phyloP scores from a whole-genome alignment of 2,329 filamentous ascomycete genomes.

The Cryphonectria parasitica region DNA sequence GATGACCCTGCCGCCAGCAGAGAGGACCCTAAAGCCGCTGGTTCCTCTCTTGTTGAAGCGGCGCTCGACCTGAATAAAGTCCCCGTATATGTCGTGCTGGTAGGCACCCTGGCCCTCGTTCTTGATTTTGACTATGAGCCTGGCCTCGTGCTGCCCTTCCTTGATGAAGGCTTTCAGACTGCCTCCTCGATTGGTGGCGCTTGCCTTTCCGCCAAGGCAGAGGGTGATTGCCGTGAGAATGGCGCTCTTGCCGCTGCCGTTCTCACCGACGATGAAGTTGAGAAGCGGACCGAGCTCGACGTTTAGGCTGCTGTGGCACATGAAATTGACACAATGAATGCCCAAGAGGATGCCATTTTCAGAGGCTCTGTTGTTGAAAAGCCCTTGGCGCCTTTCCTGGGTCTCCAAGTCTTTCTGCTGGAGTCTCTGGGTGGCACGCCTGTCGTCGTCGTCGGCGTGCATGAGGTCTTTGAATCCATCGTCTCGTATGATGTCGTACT shows the following conservation, averaged over 20 bases:
- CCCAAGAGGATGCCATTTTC: conserved; percentile 87
- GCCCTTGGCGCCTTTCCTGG: conserved; percentile 46
- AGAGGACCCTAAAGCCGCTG: conserved; percentile 88
- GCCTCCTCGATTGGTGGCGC: conserved; percentile 87
- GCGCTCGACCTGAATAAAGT: conserved; percentile 87
- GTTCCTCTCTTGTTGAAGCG: conserved; percentile 76
- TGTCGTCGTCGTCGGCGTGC: conserved; percentile 62
- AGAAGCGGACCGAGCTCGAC: conserved; percentile 90
- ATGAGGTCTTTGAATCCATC: conserved; percentile 61
- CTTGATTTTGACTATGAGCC: conserved; percentile 83
- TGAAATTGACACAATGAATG: conserved; percentile 89
- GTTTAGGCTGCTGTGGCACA: conserved; percentile 86
- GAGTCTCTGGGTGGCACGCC: conserved; percentile 67
- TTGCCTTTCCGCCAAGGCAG: conserved; percentile 93
- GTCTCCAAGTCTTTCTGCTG: conserved; percentile 33
- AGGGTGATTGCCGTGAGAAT: conserved; percentile 90
- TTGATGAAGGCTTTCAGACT: conserved; percentile 90
- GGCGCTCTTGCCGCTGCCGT: conserved; percentile 96
- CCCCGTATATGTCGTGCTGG: conserved; percentile 78
- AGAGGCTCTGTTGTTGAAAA: conserved; percentile 69
- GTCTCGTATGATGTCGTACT: conserved; percentile 66
- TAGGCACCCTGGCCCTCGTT: conserved; percentile 87
- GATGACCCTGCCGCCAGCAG: conserved; percentile 67
- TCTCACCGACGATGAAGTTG: conserved; percentile 97
- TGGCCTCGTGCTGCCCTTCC: conserved; percentile 77